Evolutionary conservation across 2,329 filamentous ascomycete genomes (phyloP).

Genomic region (Arachnopeziza araneosa): DNA sequence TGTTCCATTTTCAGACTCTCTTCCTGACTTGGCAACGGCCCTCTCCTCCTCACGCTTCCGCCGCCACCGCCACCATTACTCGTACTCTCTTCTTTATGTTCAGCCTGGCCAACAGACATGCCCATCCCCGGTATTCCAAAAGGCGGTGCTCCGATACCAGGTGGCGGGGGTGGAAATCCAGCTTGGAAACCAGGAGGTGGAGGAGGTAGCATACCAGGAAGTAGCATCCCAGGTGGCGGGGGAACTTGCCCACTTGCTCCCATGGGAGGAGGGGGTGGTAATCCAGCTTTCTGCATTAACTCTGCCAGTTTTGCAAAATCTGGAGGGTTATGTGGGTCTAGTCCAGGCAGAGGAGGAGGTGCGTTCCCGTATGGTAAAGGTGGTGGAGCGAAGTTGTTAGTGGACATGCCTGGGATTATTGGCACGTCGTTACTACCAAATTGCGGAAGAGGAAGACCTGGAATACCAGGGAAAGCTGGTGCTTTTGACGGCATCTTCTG

Average conservation of each 20-base stretch:
- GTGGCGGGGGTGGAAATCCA: constrained; percentile 31
- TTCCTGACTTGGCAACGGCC: constrained; percentile 75
- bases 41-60: constrained; percentile 49
- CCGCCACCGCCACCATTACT: constrained; percentile 29
- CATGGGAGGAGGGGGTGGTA: constrained; percentile 51
- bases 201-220: constrained; percentile 40
- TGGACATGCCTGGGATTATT: constrained; percentile 44
- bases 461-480: constrained; percentile 54
- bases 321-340: constrained; percentile 55
- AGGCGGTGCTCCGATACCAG: constrained; percentile 36
- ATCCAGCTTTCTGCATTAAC: constrained; percentile 59
- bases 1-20: constrained; percentile 78
- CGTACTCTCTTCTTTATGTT: neutral
- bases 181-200: constrained; percentile 32
- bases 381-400: constrained; percentile 32
- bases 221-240: constrained; percentile 41
- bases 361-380: constrained; percentile 39
- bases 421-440: constrained; percentile 32
- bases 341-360: constrained; percentile 43
- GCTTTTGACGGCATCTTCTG: constrained; percentile 70
- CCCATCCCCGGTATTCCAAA: constrained; percentile 29
- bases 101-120: constrained; percentile 1
- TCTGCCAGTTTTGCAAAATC: constrained; percentile 57
- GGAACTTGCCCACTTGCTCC: constrained; percentile 23
- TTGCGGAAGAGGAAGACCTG: constrained; percentile 30